Evolutionary conservation across 2,329 filamentous ascomycete genomes (phyloP), one percentile per base, ranked within the genome.

Genomic region (Colletotrichum caudatum): DNA sequence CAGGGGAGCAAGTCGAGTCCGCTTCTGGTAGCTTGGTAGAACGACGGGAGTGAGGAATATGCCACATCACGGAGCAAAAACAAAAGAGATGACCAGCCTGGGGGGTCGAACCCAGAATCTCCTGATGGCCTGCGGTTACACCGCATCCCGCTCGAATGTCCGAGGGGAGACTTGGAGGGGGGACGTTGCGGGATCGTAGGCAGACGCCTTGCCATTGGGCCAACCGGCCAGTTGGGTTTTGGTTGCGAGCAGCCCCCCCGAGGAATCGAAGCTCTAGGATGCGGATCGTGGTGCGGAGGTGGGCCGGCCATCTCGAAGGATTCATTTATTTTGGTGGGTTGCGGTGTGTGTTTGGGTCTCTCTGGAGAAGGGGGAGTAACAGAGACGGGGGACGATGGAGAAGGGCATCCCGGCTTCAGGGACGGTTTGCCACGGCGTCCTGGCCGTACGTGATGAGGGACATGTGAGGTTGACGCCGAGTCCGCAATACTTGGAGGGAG

Each of bases 151-250:
- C 59, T 37, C 29, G 20, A 50, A 29, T 7, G 59, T 8, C 20
- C 14, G 44, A 14, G 16, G 29, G 14, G 14, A 14, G 14, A 51
- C 4, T 8, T 9, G 9, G 14, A 26, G 11, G 14, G 9, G 14
- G 20, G 11, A 23, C 23, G 53, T n/a, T 39, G 33, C 16, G 41
- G 59, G 35, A 48, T 81, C 78, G 79, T 80, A 80, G 80, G 81
- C 79, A 81, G 78, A 81, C 79, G 80, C 78, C 79, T 81, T 81
- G 79, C 75, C 79, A 81, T 78, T 78, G 77, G 77, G 77, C 78
- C 79, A 80, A 71, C 69, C 69, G 69, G 69, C 65, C 69, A 20
- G 35, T 61, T 29, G n/a, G 29, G 41, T 9, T 61, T 61, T 14
- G 29, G 41, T 9, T 50, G 41, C 5, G 44, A 18, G 26, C 6